Evolutionary conservation across 305 asterid genomes (phyloP).

Genomic region (Solanum hybrid): DNA sequence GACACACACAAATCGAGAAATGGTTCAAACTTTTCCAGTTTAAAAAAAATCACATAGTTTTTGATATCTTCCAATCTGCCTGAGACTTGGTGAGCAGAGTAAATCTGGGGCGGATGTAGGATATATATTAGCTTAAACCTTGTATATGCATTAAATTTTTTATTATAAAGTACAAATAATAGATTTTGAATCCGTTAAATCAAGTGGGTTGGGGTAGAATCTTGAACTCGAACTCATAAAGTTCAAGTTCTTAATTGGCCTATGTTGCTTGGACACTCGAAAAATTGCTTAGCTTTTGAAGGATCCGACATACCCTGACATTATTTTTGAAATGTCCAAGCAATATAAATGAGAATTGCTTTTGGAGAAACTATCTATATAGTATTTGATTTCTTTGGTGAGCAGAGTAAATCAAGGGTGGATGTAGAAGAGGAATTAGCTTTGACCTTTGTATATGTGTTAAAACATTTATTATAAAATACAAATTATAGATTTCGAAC

Average conservation of each 20-base stretch:
- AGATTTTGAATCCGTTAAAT: background rate
- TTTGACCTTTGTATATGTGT: background rate
- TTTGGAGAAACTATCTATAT: background rate
- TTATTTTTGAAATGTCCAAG: background rate
- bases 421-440: background rate
- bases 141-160: background rate
- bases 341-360: background rate
- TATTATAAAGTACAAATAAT: background rate
- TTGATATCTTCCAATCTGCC: background rate
- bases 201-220: background rate
- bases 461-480: background rate
- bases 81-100: background rate
- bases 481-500: background rate
- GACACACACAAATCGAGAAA: slow-evolving; percentile 22
- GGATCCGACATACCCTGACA: background rate
- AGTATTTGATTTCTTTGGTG: background rate
- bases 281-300: background rate
- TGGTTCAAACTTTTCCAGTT: background rate
- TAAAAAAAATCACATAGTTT: background rate
- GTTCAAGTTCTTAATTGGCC: background rate
- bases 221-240: background rate
- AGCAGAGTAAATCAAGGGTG: background rate
- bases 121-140: background rate
- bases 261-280: background rate
- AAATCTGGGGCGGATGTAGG: background rate